Base-by-base conservation (phyloP, 371 early-diverging fungal genomes). In the Blastocladiella emersonii region DNA sequence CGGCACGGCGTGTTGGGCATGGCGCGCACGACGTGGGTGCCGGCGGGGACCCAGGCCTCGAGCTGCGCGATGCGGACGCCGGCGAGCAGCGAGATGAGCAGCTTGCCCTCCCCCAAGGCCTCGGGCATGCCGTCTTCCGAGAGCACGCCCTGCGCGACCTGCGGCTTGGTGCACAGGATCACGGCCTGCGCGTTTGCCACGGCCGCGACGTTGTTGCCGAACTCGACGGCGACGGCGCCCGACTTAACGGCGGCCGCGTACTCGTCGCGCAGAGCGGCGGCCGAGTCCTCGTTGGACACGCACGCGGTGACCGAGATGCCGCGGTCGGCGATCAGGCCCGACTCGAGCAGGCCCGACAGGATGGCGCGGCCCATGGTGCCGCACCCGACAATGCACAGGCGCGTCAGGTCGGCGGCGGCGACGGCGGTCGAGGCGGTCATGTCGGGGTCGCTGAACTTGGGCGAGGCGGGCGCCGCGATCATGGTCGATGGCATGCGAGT, bases 1-100 rank as follows among this genome's bases (percentile, higher is more conserved):
- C 74, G 63, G 75, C 79, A 78, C 10, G 78, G 76, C 12, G 79
- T 78, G 63, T 78, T 78, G 23, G 79, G 78, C 79, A 78, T 78
- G 62, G 79, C 79, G 10, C 79, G 70, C 39, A 78, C 75, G 39
- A 78, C 63, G 41, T 70, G 68, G 1, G 73, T 70, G n/a, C 75
- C 62, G 6, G 69, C 64, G 17, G 73, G 71, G 19, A 75, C 66
- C 78, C 76, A 78, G 6, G 67, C 66, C 45, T 72, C 69, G 34
- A 78, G 63, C 62, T 78, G 76, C 10, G 65, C 66, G 51, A 74
- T 76, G 23, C 75, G 70, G 27, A 78, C 74, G 17, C 79, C 79
- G 25, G 77, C 77, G 48, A 74, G 74, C 48, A 78, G 73, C 36
- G 74, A 74, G 68, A 78, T 68, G 39, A 78, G 49, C 5, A 72